These are phyloP conservation scores for Candida caryicola DNA, from an alignment of 805 yeast species.

Conservation along the genomic window DNA sequence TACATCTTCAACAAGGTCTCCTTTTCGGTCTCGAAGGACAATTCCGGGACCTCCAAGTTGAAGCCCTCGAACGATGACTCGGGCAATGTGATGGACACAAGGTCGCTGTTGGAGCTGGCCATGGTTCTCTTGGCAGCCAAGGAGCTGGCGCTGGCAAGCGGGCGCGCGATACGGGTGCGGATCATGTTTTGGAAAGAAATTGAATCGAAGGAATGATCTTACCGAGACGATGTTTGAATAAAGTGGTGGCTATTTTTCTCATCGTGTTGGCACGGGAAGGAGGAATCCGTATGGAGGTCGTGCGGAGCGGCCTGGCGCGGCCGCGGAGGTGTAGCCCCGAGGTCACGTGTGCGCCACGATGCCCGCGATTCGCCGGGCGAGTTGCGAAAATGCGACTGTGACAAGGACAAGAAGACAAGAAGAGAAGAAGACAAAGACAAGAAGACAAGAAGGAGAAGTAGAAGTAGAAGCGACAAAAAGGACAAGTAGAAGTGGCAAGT, in stretches of 20 bases:
- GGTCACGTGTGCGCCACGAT: neutral
- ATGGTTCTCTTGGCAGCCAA: conserved; percentile 36
- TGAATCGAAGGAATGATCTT: conserved; percentile 16
- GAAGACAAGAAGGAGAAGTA: too few species aligned
- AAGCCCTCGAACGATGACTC: conserved; percentile 83
- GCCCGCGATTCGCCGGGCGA: too few species aligned
- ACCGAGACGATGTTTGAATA: conserved; percentile 1
- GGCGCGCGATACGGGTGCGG: conserved; percentile 16
- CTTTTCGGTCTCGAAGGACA: conserved; percentile 77
- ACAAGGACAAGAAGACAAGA: too few species aligned
- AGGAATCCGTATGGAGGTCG: conserved; percentile 10
- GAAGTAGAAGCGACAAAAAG: too few species aligned
- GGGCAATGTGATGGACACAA: conserved; percentile 61
- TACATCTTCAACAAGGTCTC: conserved; percentile 83
- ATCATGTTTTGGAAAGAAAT: conserved; percentile 11
- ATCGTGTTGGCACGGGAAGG: conserved; percentile 9
- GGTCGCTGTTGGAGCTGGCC: conserved; percentile 29
- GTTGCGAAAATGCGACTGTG: too few species aligned
- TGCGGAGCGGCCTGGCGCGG: conserved; percentile 2
- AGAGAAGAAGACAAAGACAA: too few species aligned
- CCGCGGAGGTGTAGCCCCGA: conserved; percentile 6
- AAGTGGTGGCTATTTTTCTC: conserved; percentile 4
- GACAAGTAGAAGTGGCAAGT: too few species aligned
- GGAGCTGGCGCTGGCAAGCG: conserved; percentile 12
- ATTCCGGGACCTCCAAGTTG: conserved; percentile 65